phyloP scores from a whole-genome alignment of 139 green algal species.

The Chlamydomonas sp. region DNA sequence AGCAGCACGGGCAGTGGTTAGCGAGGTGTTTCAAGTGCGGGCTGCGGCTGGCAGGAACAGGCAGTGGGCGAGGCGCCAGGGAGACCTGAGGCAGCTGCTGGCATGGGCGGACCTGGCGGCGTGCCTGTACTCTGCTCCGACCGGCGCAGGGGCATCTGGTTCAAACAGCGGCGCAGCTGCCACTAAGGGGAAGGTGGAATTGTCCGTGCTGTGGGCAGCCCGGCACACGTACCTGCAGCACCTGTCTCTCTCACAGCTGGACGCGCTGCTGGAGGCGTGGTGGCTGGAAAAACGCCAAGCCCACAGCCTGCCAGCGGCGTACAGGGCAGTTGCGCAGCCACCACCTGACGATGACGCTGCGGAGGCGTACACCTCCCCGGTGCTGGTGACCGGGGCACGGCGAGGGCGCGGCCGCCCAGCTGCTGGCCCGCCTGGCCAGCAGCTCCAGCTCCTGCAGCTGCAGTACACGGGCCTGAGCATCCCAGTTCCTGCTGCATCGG shows the following conservation, averaged over 20 bases:
- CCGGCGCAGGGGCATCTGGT: not conserved
- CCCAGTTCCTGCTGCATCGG: not conserved
- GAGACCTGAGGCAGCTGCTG: slow-evolving; percentile 19
- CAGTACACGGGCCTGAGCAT: slow-evolving; percentile 27
- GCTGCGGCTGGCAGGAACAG: not conserved
- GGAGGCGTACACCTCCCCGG: not conserved
- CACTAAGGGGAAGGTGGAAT: not conserved
- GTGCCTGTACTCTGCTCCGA: not conserved
- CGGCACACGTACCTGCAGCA: slow-evolving; percentile 36
- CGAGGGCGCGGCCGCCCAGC: too few relatives aligned
- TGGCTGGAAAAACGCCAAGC: not conserved
- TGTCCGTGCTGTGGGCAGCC: slow-evolving; percentile 33
- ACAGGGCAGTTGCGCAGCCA: not conserved
- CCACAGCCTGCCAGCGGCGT: not conserved
- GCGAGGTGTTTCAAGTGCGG: not conserved
- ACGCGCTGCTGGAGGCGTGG: slow-evolving; percentile 10
- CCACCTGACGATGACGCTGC: not conserved
- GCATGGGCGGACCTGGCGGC: slow-evolving; percentile 12
- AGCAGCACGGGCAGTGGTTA: too few relatives aligned
- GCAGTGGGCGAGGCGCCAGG: not conserved
- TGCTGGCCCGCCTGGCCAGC: too few relatives aligned
- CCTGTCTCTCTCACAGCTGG: slow-evolving; percentile 1
- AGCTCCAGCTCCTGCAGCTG: slow-evolving; percentile 14
- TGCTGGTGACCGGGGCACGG: not conserved
- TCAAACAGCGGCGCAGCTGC: not conserved